Base-by-base conservation (phyloP, 768 basidiomycete genomes). In the Rhodotorula kratochvilovae region DNA sequence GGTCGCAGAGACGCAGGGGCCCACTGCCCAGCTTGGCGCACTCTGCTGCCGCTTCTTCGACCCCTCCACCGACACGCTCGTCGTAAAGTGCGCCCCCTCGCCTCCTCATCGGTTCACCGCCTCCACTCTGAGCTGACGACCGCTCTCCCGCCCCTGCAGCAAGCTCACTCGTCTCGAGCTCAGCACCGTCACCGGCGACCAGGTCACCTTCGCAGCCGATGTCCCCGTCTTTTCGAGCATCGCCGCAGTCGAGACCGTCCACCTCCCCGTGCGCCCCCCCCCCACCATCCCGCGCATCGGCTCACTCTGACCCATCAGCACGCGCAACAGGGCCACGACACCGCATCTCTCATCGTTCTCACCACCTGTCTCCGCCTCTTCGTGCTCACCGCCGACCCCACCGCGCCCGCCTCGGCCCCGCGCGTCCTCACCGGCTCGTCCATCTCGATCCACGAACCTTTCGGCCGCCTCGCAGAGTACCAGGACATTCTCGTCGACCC, bases 311-410 rank as follows among this genome's bases (percentile, higher is more conserved):
- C 46, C 21, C 21, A 21, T 25, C 4, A 43, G 45, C 0, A 2
- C 53, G 15, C 27, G 27, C 12, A 2, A 11, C 67, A 68, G 63
- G 39, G 27, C 21, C 55, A 45, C 21, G 17, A 15, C 4, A 70
- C 63, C 0, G 66, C 67, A 4, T 62, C 69, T 19, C 29, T 78
- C 58, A 53, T 71, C 46, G 71, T 78, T 50, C 66, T 78, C 17
- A 75, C 76, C 15, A 72, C 77, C 21, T 72, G 60, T 27, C 66
- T 65, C 51, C 68, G 53, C 25, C 73, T 78, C 56, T 73, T 75
- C 59, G 33, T 63, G 36, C 61, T 78, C 27, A 21, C 58, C 42
- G 70, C 70, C 57, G 59, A n/a, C n/a, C 53, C 64, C 29, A 8
- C 23, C 48, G 45, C 63, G 19, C 23, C 58, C 25, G 7, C 35